Conservation (phyloP, 179 eudicot species). For the Spinacia oleracea region DNA sequence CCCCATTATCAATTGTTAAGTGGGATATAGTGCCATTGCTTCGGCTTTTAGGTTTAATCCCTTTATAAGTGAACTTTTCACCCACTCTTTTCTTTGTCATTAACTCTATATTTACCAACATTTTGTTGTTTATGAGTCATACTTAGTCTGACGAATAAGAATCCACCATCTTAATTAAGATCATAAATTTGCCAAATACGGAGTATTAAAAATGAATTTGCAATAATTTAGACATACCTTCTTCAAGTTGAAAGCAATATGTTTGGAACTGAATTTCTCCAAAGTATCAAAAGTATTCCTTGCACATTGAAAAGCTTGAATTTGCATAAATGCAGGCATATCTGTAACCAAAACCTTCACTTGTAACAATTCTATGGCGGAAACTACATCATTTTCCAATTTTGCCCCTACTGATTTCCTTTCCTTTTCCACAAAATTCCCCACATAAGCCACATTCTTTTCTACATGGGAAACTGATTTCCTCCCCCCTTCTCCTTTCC, state of each 20-base stretch:
- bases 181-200: too few species aligned
- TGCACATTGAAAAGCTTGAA: conserved; percentile 83
- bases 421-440: conserved; percentile 30
- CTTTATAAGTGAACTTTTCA: neutral
- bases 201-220: too few species aligned
- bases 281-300: conserved; percentile 66
- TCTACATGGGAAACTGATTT: conserved; percentile 50
- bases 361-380: conserved; percentile 47
- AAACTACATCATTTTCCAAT: conserved; percentile 42
- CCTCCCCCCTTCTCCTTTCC: conserved; percentile 25
- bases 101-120: neutral
- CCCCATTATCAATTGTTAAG: neutral
- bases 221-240: conserved; percentile 52
- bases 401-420: conserved; percentile 50
- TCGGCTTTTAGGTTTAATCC: neutral
- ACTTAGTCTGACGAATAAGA: too few species aligned
- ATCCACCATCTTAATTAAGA: too few species aligned
- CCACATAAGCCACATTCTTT: conserved; percentile 31
- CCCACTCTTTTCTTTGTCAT: neutral
- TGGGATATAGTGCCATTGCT: too few species aligned
- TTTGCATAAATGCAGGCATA: conserved; percentile 90
- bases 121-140: too few species aligned
- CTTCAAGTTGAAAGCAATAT: conserved; percentile 70
- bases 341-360: conserved; percentile 79
- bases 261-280: conserved; percentile 78